Evolutionary conservation across 441 rosid species (phyloP), one percentile per base, ranked within the genome.

Genomic region (Raphanus hybrid): DNA sequence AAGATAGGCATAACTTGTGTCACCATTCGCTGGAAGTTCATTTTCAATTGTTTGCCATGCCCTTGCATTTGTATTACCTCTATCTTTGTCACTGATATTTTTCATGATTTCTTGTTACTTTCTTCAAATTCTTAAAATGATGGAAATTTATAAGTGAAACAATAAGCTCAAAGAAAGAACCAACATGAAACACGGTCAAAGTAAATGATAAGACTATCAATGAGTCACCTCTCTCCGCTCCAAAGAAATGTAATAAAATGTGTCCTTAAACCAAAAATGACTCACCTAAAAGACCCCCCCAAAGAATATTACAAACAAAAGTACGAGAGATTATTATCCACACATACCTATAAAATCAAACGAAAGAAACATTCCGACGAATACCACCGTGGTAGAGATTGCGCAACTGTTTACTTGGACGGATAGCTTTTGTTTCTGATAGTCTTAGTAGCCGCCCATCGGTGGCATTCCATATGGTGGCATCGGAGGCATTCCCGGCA

Each of bases 401-500:
- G 29, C 61, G n/a, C 61, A 3, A 18, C 29, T 18, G 26, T 1
- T 8, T 57, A 55, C 60, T 57, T 18, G 20, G 8, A 8, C 6
- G 45, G 16, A 3, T 20, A 18, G 8, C 27, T 41, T 41, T 69
- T 9, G 6, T 16, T 8, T 12, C 65, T 37, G 15, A 16, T 12
- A n/a, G 67, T 63, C 78, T 86, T 83, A 95, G 82, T 93, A 93
- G 80, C 89, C 82, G 59, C 98, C 95, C 99, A 94, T 94, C 4
- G 97, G 87, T 16, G 99, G 97, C 99, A 95, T 79, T 67, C 99
- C 99, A n/a, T 77, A 93, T 60, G 98, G 85, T n/a, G 99, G 97
- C 99, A 95, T 79, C 10, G 97, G 86, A 11, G 50, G 45, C 45
- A 39, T 39, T 0, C 93, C 91, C n/a, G 92, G 97, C 98, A 96